Base-by-base conservation (phyloP, 2,329 filamentous ascomycete species). In the Scytalidium lignicola region DNA sequence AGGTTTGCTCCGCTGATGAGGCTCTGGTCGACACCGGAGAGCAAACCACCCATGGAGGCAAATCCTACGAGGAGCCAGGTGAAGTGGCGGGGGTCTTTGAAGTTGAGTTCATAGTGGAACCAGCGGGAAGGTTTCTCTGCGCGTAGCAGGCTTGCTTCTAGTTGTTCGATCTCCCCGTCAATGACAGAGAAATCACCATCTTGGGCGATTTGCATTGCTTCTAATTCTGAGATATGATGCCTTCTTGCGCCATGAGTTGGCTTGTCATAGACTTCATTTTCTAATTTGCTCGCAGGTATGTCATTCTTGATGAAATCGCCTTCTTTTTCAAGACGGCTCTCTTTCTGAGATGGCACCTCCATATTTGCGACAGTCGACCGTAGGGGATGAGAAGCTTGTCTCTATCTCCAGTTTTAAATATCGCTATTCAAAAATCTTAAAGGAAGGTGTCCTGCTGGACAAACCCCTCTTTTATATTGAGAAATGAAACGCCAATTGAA, bases 41-140 rank as follows among this genome's bases (percentile, higher is more conserved):
- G 76, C 19, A 89, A 70, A 62, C 85, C 85, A 44, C 85, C 85
- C 82, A 88, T 86, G 15, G 81, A 85, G n/a, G 85, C 85, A 57
- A 88, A 88, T 1, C 75, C 80, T 41, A 59, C 57, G 48, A 60
- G 58, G 13, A 62, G 56, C 55, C 58, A 62, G 21, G 84, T 88
- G 63, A 87, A 89, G 59, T 81, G 67, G 47, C 72, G 78, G 0
- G 83, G 81, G 62, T 86, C 75, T 45, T 72, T 73, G 67, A 86
- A 82, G 29, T 77, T 67, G 41, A 85, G 54, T 39, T 83, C 70
- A 59, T 82, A 80, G 53, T 58, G 58, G 42, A 51, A 56, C 52
- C 59, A 61, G 1, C 55, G 56, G 2, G 53, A 58, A 40, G 44
- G 44, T 18, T 57, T 58, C 9, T 58, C 51, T 51, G 60, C 54